Conservation (phyloP, 2,329 filamentous ascomycete species). For the Cylindrodendrum hubeiense region DNA sequence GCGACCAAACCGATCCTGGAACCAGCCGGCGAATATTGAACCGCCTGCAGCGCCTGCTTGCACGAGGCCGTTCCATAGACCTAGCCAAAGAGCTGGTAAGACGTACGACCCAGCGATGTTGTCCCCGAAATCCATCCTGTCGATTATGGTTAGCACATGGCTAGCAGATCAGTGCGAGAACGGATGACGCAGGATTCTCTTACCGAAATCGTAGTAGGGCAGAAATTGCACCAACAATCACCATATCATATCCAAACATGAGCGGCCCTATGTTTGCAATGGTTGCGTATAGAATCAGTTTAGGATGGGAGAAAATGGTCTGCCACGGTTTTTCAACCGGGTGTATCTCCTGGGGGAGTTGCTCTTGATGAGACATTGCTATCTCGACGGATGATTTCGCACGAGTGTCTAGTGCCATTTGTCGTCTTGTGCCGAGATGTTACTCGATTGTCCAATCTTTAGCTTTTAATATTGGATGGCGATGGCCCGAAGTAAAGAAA, state of each 20-base stretch:
- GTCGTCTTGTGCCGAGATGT: too few relatives aligned
- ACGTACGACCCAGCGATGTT: neutral
- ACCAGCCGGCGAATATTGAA: slow-evolving; percentile 7
- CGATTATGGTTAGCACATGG: neutral
- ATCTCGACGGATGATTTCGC: too few relatives aligned
- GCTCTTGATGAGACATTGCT: too few relatives aligned
- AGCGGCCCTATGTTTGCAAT: slow-evolving; percentile 1
- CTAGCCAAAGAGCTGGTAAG: slow-evolving; percentile 3
- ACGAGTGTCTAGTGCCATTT: too few relatives aligned
- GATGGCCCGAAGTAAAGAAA: too few relatives aligned
- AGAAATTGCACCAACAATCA: neutral
- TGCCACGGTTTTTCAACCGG: neutral
- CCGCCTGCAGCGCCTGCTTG: slow-evolving; percentile 8
- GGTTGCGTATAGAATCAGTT: neutral
- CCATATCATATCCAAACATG: slow-evolving; percentile 10
- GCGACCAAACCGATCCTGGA: slow-evolving; percentile 19
- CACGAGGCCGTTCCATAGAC: slow-evolving; percentile 12
- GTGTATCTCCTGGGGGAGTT: too few relatives aligned
- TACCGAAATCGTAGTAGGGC: slow-evolving; percentile 4
- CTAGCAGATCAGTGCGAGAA: neutral
- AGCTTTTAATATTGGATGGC: too few relatives aligned
- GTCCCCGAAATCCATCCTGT: neutral
- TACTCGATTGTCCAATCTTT: too few relatives aligned
- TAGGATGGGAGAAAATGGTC: neutral
- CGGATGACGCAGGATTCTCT: neutral